Evolutionary conservation across 805 yeast species (phyloP).

Genomic region (Saturnispora bothae): DNA sequence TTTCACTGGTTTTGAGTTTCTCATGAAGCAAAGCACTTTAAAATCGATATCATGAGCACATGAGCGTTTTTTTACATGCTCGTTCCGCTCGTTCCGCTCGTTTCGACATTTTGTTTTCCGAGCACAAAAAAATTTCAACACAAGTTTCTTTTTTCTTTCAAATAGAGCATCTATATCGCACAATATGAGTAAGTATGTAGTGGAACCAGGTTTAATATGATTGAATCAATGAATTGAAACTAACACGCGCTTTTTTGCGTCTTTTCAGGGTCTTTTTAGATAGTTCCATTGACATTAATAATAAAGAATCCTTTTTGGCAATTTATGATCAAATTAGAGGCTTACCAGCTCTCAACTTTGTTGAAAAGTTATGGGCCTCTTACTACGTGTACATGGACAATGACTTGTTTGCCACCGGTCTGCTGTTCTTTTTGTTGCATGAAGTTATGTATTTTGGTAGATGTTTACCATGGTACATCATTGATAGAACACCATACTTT

Average conservation of each 20-base stretch:
- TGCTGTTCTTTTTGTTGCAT: conserved; percentile 71
- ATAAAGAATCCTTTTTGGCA: conserved; percentile 17
- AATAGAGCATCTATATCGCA: background rate
- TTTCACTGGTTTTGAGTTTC: too few species aligned
- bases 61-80: background rate
- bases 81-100: conserved; percentile 6
- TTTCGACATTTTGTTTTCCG: background rate
- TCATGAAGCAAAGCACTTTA: too few species aligned
- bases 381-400: conserved; percentile 80
- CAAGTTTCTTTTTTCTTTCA: background rate
- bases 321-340: conserved; percentile 20
- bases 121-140: background rate
- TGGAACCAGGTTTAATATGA: background rate
- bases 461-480: conserved; percentile 83
- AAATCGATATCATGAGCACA: conserved; percentile 17
- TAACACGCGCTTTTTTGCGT: conserved; percentile 4
- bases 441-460: conserved; percentile 88
- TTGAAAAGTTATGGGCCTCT: conserved; percentile 76
- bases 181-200: conserved; percentile 12
- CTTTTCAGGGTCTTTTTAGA: conserved; percentile 21
- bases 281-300: conserved; percentile 15
- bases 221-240: background rate
- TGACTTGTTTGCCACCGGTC: conserved; percentile 87
- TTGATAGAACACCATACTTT: conserved; percentile 80
- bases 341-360: conserved; percentile 27